Base-by-base conservation (phyloP, 306 rosid genomes). In the Nissolia schottii region DNA sequence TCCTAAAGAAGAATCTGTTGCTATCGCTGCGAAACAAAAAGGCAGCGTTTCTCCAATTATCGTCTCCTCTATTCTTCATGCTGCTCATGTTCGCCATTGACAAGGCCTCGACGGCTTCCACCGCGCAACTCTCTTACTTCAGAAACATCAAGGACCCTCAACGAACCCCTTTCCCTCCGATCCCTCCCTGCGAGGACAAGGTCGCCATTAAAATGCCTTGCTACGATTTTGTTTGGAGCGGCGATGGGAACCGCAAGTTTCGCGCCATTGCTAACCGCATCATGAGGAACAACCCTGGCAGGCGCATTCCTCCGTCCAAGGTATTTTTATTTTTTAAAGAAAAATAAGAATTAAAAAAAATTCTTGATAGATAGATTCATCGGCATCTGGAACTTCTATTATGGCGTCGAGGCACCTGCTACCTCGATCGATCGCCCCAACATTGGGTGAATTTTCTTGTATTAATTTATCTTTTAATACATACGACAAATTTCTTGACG, bases 191-290 rank as follows among this genome's bases (percentile, higher is more conserved):
- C 55, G 98, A 93, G 82, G 27, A 74, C 0, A 90, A 90, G 76
- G 83, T 9, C 79, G 88, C 60, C 35, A 3, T 79, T 8, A 81
- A 80, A 50, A 50, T 29, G 4, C 97, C 98, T 2, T 93, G 98
- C 71, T 87, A 70, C 41, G 98, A 93, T 65, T 90, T 93, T 48
- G 80, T 86, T 3, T 93, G 91, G 91, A 93, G 98, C 45, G 96
- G 93, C 0, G 74, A 79, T 67, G 72, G 15, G n/a, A n/a, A 83
- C 70, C 11, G 89, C 1, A 77, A 23, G 43, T 23, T 82, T 53
- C 79, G 11, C 20, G 64, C 75, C 27, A 87, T 93, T 41, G 96
- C 78, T 22, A 2, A 19, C 18, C 79, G 83, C n/a, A 90, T 93
- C 48, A 89, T 83, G 90, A 77, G 48, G 1, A 90, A 90, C 16